Conservation (phyloP, 441 rosid species). For the Oxalis stricta region DNA sequence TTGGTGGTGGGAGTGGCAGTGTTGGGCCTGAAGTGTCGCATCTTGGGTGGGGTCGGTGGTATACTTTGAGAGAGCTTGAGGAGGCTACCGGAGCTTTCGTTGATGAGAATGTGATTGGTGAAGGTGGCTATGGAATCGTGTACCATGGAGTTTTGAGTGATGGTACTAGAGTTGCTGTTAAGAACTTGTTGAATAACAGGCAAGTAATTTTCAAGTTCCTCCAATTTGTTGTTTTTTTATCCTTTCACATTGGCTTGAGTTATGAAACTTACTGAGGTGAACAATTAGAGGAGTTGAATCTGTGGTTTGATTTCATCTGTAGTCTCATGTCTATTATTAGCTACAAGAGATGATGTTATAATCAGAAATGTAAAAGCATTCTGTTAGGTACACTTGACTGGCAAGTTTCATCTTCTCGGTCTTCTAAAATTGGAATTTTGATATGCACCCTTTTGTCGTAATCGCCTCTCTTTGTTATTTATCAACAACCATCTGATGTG, state of each 20-base stretch:
- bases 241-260: too few relatives aligned
- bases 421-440: not conserved
- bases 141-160: slow-evolving; percentile 60
- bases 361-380: not conserved
- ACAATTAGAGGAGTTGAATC: too few relatives aligned
- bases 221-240: too few relatives aligned
- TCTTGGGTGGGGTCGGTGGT: slow-evolving; percentile 96
- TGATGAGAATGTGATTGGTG: slow-evolving; percentile 87
- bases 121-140: slow-evolving; percentile 96
- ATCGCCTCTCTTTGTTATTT: not conserved
- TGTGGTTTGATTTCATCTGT: too few relatives aligned
- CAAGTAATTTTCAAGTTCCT: too few relatives aligned
- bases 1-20: slow-evolving; percentile 60
- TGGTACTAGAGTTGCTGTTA: slow-evolving; percentile 74
- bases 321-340: too few relatives aligned
- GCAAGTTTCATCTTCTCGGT: not conserved
- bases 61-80: slow-evolving; percentile 78
- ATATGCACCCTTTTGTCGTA: not conserved
- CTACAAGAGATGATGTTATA: not conserved
- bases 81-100: slow-evolving; percentile 67
- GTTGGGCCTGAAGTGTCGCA: slow-evolving; percentile 91
- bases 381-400: not conserved
- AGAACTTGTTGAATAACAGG: slow-evolving; percentile 89
- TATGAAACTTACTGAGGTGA: too few relatives aligned
- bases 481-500: not conserved